Conservation (phyloP, 495 filamentous ascomycete species). For the Amniculicola lignicola region DNA sequence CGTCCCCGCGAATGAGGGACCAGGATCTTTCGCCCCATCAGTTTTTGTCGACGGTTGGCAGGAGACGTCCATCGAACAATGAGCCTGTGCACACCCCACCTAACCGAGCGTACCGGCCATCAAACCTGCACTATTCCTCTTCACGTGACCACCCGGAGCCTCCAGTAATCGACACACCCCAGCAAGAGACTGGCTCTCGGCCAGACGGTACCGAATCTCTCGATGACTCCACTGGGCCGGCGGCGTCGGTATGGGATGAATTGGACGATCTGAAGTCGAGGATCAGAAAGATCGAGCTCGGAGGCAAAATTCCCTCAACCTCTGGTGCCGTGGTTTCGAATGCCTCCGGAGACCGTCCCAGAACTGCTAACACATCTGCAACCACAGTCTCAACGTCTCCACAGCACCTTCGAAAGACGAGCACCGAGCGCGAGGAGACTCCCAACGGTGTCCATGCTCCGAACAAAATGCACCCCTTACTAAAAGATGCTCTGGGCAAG, state of each 20-base stretch:
- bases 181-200: slow-evolving; percentile 22
- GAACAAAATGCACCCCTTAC: slow-evolving; percentile 65
- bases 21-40: slow-evolving; percentile 46
- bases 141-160: slow-evolving; percentile 25
- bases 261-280: slow-evolving; percentile 92
- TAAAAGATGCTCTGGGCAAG: slow-evolving; percentile 77
- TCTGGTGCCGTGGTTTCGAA: slow-evolving; percentile 75
- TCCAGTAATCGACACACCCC: slow-evolving; percentile 18
- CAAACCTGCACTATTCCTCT: slow-evolving; percentile 34
- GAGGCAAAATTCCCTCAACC: slow-evolving; percentile 77
- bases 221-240: slow-evolving; percentile 70
- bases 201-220: slow-evolving; percentile 73
- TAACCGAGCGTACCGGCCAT: slow-evolving; percentile 31
- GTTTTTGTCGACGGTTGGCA: slow-evolving; percentile 42
- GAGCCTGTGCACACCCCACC: slow-evolving; percentile 26
- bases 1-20: slow-evolving; percentile 15
- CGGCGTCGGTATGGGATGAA: slow-evolving; percentile 97
- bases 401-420: slow-evolving; percentile 55
- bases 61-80: slow-evolving; percentile 48
- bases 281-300: slow-evolving; percentile 87
- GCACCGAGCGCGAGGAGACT: neutral
- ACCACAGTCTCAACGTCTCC: slow-evolving; percentile 90
- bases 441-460: slow-evolving; percentile 10
- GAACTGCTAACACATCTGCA: slow-evolving; percentile 88
- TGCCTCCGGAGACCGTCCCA: slow-evolving; percentile 73